phyloP scores from a whole-genome alignment of 2,329 filamentous ascomycete genomes.

The Calycina marina region DNA sequence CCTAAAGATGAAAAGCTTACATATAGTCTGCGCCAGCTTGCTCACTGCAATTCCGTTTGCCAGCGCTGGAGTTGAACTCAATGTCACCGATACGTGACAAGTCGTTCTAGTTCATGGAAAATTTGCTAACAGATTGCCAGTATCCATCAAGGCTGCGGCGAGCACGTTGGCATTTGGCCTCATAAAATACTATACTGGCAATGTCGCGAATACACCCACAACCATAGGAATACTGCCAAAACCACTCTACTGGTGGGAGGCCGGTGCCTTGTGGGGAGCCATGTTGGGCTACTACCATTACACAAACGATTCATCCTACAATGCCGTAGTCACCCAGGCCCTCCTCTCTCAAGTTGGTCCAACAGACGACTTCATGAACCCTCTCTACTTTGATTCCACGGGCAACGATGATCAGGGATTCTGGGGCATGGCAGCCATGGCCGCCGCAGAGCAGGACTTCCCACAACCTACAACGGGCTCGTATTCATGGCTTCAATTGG shows the following conservation, averaged over 20 bases:
- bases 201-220: conserved; percentile 36
- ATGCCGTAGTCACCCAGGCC: conserved; percentile 41
- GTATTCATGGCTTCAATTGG: conserved; percentile 52
- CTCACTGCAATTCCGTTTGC: too few species aligned
- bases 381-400: conserved; percentile 39
- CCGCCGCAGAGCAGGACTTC: conserved; percentile 54
- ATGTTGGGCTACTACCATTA: conserved; percentile 57
- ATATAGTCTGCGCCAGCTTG: too few species aligned
- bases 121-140: conserved; percentile 24
- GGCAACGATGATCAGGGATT: conserved; percentile 67
- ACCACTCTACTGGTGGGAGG: conserved; percentile 49
- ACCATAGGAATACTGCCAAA: conserved; percentile 46
- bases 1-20: too few species aligned
- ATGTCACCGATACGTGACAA: too few species aligned
- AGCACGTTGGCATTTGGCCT: conserved; percentile 44
- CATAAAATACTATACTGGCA: conserved; percentile 51
- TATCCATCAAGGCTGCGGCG: conserved; percentile 45
- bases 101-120: too few species aligned
- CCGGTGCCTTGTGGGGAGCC: conserved; percentile 45
- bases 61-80: too few species aligned
- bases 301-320: conserved; percentile 48
- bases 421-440: conserved; percentile 54
- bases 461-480: conserved; percentile 40
- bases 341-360: conserved; percentile 46
- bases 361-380: conserved; percentile 43